Base-by-base conservation (phyloP, 1,139 yeast species). In the Magnusiomyces magnusii region DNA sequence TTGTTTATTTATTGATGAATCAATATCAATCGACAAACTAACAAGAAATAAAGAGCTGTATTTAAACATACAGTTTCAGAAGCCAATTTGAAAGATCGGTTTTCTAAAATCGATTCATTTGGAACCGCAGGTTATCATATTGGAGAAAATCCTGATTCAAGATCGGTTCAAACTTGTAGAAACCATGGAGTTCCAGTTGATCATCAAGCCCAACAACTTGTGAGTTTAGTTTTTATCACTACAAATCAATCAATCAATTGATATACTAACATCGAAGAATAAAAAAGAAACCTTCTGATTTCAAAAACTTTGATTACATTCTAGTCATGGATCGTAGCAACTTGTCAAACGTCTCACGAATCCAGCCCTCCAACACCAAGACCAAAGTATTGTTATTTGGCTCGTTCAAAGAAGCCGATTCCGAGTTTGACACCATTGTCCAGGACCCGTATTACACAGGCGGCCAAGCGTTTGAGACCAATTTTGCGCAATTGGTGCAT, bases 401-500 rank as follows among this genome's bases (percentile, higher is more conserved):
- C 0, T 82, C 86, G 31, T 91, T 85, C 85, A 78, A 82, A 62
- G 80, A 82, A 0, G 36, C n/a, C n/a, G 83, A 81, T 65, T 66
- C 72, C 10, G 70, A 74, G 50, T 82, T 78, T 64, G 78, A 78
- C 28, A 76, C 73, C 54, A 80, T 87, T 44, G 93, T 92, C 5
- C 87, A 83, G 57, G 97, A 92, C 71, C 98, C 98, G 0, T 92
- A 92, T 73, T 92, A 91, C 67, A 97, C 97, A 2, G 96, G 95
- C 0, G 75, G 75, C 36, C 80, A 82, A 64, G 96, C 97, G 1
- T 92, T 92, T 69, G 95, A 88, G 70, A 78, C 76, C 62, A 90
- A 88, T 71, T 91, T 84, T 69, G 69, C 79, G 60, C 98, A 92
- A 69, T 78, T 91, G 58, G 69, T 75, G 19, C 92, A 87, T 67